phyloP scores from a whole-genome alignment of 495 filamentous ascomycete species.

The Podospora conica region DNA sequence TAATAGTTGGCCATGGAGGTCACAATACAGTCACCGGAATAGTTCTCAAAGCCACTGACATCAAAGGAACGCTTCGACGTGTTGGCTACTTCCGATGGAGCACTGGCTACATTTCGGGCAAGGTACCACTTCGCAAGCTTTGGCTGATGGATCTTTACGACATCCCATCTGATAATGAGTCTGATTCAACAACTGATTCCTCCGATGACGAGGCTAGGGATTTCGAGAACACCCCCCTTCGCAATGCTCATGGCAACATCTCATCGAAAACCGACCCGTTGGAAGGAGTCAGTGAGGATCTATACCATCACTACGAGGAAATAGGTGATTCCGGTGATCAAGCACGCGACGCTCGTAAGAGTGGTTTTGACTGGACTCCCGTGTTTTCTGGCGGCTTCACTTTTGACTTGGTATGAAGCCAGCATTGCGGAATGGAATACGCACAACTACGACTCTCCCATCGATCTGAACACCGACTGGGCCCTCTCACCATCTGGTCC shows the following conservation, averaged over 20 bases:
- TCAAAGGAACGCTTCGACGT: background rate
- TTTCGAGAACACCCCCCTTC: too few relatives aligned
- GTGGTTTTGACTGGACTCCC: background rate
- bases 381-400: background rate
- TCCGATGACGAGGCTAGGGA: too few relatives aligned
- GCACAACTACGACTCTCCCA: too few relatives aligned
- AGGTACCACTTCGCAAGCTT: background rate
- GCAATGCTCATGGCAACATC: too few relatives aligned
- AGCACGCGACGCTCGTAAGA: background rate
- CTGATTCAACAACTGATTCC: too few relatives aligned
- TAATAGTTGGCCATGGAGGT: too few relatives aligned
- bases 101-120: too few relatives aligned
- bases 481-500: background rate
- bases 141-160: background rate
- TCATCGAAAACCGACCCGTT: background rate
- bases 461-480: too few relatives aligned
- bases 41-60: background rate
- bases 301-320: background rate
- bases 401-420: background rate
- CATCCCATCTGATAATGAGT: too few relatives aligned
- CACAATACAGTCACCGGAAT: background rate
- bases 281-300: background rate
- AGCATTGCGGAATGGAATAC: too few relatives aligned
- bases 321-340: background rate
- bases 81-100: background rate